phyloP scores from a whole-genome alignment of 2,329 filamentous ascomycete species.

The Verticillium tricorpus region DNA sequence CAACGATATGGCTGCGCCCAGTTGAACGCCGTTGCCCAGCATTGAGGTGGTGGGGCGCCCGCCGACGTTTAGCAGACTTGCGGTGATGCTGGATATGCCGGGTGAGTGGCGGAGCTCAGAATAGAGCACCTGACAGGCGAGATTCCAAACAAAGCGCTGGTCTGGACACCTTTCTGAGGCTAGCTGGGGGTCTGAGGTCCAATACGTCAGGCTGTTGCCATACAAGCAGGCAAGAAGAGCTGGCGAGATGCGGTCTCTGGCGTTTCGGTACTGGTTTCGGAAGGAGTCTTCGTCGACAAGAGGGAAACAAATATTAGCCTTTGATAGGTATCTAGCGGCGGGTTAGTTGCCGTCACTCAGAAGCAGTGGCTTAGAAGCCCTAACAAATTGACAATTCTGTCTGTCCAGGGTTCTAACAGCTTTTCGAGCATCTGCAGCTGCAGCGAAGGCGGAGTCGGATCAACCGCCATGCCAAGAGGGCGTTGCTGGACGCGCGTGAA shows the following conservation, averaged over 20 bases:
- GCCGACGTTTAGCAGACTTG: conserved; percentile 53
- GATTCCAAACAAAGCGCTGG: conserved; percentile 57
- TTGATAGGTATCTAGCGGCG: conserved; percentile 42
- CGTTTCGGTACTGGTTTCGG: conserved; percentile 37
- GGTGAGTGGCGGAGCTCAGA: conserved; percentile 55
- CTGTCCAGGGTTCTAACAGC: conserved; percentile 49
- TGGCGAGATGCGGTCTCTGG: conserved; percentile 46
- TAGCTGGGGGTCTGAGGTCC: conserved; percentile 43
- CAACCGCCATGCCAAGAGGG: conserved; percentile 35
- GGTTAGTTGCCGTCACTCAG: neutral
- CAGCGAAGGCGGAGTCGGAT: conserved; percentile 31
- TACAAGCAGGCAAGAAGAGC: conserved; percentile 54
- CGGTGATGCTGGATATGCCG: conserved; percentile 52
- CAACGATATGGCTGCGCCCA: conserved; percentile 47
- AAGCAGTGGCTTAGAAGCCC: conserved; percentile 7
- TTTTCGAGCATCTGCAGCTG: conserved; percentile 55
- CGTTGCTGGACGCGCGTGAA: conserved; percentile 42
- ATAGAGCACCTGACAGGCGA: conserved; percentile 55
- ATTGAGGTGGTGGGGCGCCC: conserved; percentile 57
- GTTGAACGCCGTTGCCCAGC: conserved; percentile 48
- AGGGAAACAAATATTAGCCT: conserved; percentile 57
- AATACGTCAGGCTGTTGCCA: conserved; percentile 54
- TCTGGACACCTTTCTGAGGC: conserved; percentile 47
- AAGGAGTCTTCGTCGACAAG: conserved; percentile 53
- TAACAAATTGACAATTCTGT: conserved; percentile 45